These are phyloP conservation scores for Aegilops sharonensis DNA, from an alignment of 176 grass and related monocot species.

Conservation along the genomic window DNA sequence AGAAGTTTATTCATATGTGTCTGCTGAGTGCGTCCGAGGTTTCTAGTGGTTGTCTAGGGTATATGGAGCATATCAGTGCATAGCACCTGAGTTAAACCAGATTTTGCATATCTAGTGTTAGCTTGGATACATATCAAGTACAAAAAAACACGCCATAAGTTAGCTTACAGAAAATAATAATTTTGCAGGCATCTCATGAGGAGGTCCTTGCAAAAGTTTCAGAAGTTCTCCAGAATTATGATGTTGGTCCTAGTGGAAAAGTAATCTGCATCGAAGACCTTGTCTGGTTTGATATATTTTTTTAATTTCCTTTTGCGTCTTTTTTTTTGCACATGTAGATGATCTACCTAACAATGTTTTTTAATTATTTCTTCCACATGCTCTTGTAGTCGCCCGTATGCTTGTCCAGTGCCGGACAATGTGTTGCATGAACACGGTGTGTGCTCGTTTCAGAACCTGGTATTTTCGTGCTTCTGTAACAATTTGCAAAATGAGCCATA, in stretches of 20 bases:
- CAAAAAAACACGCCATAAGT: too few species aligned
- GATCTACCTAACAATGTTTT: not conserved
- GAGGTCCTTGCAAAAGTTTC: constrained; percentile 1
- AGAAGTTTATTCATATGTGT: not conserved
- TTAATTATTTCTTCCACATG: not conserved
- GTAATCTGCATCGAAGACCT: not conserved
- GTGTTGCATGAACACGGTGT: not conserved
- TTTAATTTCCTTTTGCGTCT: not conserved
- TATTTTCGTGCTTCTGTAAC: not conserved
- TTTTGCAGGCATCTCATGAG: not conserved
- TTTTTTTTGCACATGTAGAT: not conserved
- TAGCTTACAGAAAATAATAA: too few species aligned
- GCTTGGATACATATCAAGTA: not conserved
- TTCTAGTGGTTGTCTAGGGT: not conserved
- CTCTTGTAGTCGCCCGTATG: not conserved
- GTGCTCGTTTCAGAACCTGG: not conserved
- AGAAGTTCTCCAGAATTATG: not conserved
- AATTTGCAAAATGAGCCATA: not conserved
- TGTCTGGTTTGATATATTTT: not conserved
- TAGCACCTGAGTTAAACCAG: not conserved
- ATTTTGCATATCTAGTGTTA: not conserved
- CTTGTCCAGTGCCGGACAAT: not conserved
- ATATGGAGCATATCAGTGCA: not conserved
- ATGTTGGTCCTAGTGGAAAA: constrained; percentile 5
- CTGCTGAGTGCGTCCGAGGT: too few species aligned